Conservation (phyloP, 768 basidiomycete species). For the Nidularia pulvinata region DNA sequence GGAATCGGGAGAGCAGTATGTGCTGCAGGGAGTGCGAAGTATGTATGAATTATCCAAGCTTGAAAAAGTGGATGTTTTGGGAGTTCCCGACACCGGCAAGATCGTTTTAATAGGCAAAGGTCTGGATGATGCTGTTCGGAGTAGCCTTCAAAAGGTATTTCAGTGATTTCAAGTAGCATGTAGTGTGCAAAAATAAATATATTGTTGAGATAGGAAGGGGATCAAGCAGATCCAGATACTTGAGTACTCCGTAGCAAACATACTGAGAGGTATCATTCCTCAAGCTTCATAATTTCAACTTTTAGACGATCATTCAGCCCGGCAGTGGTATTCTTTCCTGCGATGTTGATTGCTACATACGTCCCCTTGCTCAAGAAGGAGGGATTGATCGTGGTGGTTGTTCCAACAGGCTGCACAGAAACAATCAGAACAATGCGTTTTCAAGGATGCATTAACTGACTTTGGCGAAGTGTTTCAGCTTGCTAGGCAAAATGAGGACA, state of each 20-base stretch:
- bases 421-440: too few species aligned
- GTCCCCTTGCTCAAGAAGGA: conserved; percentile 67
- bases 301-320: conserved; percentile 29
- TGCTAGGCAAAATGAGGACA: conserved; percentile 85
- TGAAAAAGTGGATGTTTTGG: conserved; percentile 36
- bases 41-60: conserved; percentile 79
- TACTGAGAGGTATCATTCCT: conserved; percentile 6
- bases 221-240: background rate
- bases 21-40: conserved; percentile 90
- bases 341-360: conserved; percentile 47
- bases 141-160: conserved; percentile 45
- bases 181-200: background rate
- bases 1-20: conserved; percentile 54
- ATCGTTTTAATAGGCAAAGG: conserved; percentile 89
- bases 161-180: conserved; percentile 2
- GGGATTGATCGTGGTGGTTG: conserved; percentile 84
- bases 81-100: conserved; percentile 68
- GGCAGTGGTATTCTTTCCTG: conserved; percentile 13
- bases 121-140: conserved; percentile 52
- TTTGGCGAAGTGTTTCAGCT: conserved; percentile 89
- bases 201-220: background rate
- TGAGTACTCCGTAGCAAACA: background rate
- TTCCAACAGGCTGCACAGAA: conserved; percentile 77
- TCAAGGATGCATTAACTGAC: conserved; percentile 31
- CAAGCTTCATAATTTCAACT: conserved; percentile 28